These are phyloP conservation scores for Lactarius vividus DNA, from an alignment of 768 basidiomycete genomes.

Conservation along the genomic window DNA sequence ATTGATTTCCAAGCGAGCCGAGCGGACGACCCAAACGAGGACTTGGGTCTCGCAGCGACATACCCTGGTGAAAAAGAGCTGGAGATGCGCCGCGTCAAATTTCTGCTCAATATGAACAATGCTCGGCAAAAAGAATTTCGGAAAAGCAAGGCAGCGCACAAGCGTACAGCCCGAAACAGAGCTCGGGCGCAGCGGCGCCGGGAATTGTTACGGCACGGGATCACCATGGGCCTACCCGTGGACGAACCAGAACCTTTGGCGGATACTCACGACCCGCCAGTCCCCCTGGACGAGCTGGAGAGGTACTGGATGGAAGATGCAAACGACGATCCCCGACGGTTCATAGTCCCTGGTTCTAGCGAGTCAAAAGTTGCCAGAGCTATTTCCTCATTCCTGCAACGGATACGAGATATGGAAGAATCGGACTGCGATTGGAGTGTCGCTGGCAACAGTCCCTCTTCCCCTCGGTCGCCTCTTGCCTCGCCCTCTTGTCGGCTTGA, in stretches of 20 bases:
- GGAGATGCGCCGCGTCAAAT: constrained; percentile 58
- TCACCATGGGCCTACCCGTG: constrained; percentile 10
- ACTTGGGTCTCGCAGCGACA: constrained; percentile 38
- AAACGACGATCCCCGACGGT: constrained; percentile 35
- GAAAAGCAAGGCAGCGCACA: constrained; percentile 35
- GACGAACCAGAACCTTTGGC: constrained; percentile 28
- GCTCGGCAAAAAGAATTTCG: constrained; percentile 38
- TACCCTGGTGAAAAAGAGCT: constrained; percentile 42
- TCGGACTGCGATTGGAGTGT: constrained; percentile 22
- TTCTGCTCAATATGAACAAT: constrained; percentile 47
- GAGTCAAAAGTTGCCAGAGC: constrained; percentile 7
- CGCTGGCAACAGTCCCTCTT: constrained; percentile 10
- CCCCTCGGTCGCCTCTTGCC: constrained; percentile 11
- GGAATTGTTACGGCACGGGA: constrained; percentile 33
- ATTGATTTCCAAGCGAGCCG: constrained; percentile 52
- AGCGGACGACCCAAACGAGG: constrained; percentile 33
- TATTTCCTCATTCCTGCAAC: constrained; percentile 13
- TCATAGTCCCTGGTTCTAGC: constrained; percentile 38
- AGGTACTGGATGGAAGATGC: constrained; percentile 39
- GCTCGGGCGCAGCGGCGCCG: constrained; percentile 32
- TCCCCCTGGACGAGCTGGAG: constrained; percentile 36
- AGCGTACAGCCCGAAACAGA: constrained; percentile 34
- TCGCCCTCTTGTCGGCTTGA: neutral
- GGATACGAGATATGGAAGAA: constrained; percentile 19
- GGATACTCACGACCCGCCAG: constrained; percentile 35